These are phyloP conservation scores for Vicia villosa DNA, from an alignment of 306 rosid species.

Conservation along the genomic window DNA sequence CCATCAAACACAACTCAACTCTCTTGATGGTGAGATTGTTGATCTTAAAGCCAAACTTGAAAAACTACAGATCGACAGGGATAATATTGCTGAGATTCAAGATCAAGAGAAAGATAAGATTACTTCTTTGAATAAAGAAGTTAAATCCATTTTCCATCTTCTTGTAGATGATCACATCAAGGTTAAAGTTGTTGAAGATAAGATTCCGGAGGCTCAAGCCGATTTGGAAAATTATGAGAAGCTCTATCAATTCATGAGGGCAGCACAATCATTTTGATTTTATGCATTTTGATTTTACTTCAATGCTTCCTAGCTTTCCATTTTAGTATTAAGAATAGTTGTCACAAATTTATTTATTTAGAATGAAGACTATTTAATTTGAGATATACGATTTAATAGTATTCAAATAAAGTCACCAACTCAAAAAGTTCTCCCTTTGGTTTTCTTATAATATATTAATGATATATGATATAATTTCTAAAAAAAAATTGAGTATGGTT, in stretches of 20 bases:
- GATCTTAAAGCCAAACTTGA: constrained; percentile 1
- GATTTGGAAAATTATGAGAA: neutral
- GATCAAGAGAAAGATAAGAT: neutral
- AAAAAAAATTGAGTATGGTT: no score
- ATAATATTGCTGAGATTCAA: neutral
- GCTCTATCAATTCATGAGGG: neutral
- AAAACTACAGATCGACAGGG: neutral
- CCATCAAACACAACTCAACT: neutral
- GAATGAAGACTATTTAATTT: no score
- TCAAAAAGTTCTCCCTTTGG: no score
- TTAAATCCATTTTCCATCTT: neutral
- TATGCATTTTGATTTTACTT: no score
- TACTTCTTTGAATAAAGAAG: neutral
- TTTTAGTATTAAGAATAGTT: no score
- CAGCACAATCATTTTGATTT: neutral
- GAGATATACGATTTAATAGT: no score
- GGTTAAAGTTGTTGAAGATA: neutral
- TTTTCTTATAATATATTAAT: no score
- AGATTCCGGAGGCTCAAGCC: neutral
- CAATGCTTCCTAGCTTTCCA: no score
- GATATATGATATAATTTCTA: no score
- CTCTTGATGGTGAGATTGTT: neutral
- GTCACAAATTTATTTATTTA: no score
- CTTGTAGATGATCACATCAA: neutral
- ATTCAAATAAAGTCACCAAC: no score